Conservation (phyloP, 1,139 yeast species). For the Eremothecium sinecaudum region DNA sequence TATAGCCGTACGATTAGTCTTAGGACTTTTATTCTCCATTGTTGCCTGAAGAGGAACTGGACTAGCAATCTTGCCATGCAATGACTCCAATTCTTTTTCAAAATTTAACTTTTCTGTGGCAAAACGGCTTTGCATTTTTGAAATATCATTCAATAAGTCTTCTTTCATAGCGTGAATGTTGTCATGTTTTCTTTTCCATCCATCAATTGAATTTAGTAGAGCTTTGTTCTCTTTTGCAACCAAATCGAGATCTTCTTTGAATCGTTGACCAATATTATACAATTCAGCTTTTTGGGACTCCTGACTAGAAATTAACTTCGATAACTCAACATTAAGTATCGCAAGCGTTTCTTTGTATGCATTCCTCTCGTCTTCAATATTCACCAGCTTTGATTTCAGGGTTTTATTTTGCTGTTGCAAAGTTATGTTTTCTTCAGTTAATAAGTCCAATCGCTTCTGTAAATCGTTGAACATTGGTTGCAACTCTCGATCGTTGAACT, state of each 20-base stretch:
- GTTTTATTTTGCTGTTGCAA: slow-evolving; percentile 5
- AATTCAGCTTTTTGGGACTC: slow-evolving; percentile 13
- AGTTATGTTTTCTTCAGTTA: slow-evolving; percentile 4
- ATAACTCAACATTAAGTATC: slow-evolving; percentile 21
- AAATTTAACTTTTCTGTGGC: slow-evolving; percentile 43
- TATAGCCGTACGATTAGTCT: neutral
- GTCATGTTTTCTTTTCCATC: slow-evolving; percentile 13
- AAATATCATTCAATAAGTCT: slow-evolving; percentile 40
- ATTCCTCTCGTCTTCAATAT: slow-evolving; percentile 20
- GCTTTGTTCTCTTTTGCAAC: slow-evolving; percentile 30
- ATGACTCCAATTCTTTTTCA: slow-evolving; percentile 41
- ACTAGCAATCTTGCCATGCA: slow-evolving; percentile 36
- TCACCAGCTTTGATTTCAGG: slow-evolving; percentile 10
- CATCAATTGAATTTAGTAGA: slow-evolving; percentile 19
- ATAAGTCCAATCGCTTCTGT: slow-evolving; percentile 5
- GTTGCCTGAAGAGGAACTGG: neutral
- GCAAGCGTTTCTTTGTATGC: slow-evolving; percentile 26
- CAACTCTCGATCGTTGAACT: slow-evolving; percentile 5
- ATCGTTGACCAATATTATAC: slow-evolving; percentile 22
- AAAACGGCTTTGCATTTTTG: slow-evolving; percentile 53
- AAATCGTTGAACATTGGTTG: slow-evolving; percentile 9
- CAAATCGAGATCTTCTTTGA: slow-evolving; percentile 21
- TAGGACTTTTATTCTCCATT: slow-evolving; percentile 39
- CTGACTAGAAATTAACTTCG: slow-evolving; percentile 21
- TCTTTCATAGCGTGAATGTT: slow-evolving; percentile 9